Conservation (phyloP, 192 early-diverging fungal genomes). For the Coemansia sp. region DNA sequence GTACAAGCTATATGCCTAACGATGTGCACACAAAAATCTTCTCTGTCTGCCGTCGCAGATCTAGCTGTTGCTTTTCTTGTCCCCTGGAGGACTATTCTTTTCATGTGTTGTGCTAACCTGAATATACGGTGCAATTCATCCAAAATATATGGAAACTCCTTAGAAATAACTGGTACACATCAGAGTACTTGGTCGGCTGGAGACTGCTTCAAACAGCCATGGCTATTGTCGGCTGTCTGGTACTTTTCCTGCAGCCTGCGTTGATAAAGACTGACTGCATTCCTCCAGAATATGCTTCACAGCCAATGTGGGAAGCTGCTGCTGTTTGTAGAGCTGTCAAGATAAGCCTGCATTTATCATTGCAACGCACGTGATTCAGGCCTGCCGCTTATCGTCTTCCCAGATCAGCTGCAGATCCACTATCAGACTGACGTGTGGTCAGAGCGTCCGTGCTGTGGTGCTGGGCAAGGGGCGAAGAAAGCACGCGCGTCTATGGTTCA, state of each 20-base stretch:
- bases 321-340: neutral
- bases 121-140: too few species aligned
- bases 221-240: neutral
- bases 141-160: too few species aligned
- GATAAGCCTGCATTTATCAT: neutral
- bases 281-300: neutral
- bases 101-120: too few species aligned
- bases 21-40: neutral
- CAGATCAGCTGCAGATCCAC: neutral
- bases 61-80: neutral
- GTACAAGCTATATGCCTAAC: conserved; percentile 56
- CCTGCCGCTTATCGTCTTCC: neutral
- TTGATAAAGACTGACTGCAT: neutral
- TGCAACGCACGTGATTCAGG: neutral
- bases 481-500: neutral
- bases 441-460: too few species aligned
- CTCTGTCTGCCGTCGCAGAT: neutral
- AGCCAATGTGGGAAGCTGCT: neutral
- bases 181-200: neutral
- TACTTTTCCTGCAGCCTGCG: neutral
- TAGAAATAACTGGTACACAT: neutral
- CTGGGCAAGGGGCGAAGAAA: neutral
- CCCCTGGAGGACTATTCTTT: neutral
- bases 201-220: neutral
- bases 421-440: neutral